These are phyloP conservation scores for Dothistroma septosporum DNA, from an alignment of 2,329 filamentous ascomycete species.

Conservation along the genomic window DNA sequence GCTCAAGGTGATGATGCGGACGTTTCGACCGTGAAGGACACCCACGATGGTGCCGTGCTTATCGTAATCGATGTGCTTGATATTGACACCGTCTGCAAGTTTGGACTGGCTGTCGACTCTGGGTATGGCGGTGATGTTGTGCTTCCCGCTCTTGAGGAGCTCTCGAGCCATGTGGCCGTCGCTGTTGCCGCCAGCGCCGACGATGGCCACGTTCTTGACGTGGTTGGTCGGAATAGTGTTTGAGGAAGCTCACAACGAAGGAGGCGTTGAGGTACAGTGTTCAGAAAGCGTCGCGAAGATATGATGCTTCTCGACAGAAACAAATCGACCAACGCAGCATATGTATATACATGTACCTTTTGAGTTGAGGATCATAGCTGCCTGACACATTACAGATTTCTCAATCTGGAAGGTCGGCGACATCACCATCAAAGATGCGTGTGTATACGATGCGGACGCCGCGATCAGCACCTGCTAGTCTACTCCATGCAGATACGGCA, in stretches of 20 bases:
- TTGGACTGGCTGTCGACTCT: conserved; percentile 42
- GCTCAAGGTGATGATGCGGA: conserved; percentile 39
- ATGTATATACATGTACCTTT: no score
- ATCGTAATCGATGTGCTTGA: conserved; percentile 47
- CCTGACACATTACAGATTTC: no score
- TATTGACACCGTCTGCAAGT: conserved; percentile 40
- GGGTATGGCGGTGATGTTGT: conserved; percentile 50
- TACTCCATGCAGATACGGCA: background rate
- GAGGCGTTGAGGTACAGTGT: no score
- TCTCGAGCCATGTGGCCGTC: conserved; percentile 39
- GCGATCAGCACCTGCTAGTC: background rate
- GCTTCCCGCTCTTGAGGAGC: conserved; percentile 44
- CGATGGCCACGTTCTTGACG: conserved; percentile 40
- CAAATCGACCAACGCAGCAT: no score
- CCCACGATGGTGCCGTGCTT: conserved; percentile 37
- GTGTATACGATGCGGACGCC: no score
- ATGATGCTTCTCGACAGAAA: no score
- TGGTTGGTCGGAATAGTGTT: conserved; percentile 12
- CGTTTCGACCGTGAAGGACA: conserved; percentile 38
- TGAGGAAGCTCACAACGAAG: no score
- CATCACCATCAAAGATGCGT: no score
- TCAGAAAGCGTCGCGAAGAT: no score
- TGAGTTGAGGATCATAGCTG: no score
- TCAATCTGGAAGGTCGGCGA: no score
- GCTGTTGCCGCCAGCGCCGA: conserved; percentile 40